Evolutionary conservation across 2,329 filamentous ascomycete genomes (phyloP).

Genomic region (Penicillium italicum): DNA sequence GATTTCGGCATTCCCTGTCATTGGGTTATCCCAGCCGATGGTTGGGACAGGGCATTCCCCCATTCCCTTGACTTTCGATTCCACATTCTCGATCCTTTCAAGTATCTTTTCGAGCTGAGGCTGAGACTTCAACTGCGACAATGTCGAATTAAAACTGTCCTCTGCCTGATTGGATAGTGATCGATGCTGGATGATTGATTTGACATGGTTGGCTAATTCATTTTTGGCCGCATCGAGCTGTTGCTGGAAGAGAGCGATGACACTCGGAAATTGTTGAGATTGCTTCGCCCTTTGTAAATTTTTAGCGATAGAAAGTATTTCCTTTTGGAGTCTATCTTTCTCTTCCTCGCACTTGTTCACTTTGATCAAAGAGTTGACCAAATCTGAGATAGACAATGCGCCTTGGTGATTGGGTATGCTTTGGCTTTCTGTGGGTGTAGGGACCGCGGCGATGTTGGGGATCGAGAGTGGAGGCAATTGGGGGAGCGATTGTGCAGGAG

Average conservation of each 20-base stretch:
- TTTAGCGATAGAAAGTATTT: constrained; percentile 35
- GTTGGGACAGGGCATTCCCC: not conserved
- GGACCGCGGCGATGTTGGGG: not conserved
- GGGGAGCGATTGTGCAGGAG: not conserved
- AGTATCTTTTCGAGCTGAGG: not conserved
- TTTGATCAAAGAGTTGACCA: constrained; percentile 4
- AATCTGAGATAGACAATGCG: not conserved
- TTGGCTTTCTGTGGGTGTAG: not conserved
- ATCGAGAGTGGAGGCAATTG: not conserved
- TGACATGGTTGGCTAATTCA: constrained; percentile 1
- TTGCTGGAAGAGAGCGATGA: constrained; percentile 20
- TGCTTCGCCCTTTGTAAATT: constrained; percentile 31
- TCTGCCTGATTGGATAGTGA: not conserved
- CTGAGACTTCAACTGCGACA: not conserved
- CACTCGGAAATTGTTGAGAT: constrained; percentile 24
- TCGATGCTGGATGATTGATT: not conserved
- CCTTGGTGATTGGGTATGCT: not conserved
- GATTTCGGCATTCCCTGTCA: not conserved
- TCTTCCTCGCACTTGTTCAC: constrained; percentile 23
- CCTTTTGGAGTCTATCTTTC: constrained; percentile 27
- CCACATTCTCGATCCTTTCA: constrained; percentile 17
- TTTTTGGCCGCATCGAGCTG: constrained; percentile 9
- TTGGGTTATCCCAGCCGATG: not conserved
- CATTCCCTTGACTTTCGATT: constrained; percentile 12
- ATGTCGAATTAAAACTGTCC: not conserved